Evolutionary conservation across 225 moss, liverwort and hornwort genomes (phyloP).

Genomic region (Thuidium tamariscinum): DNA sequence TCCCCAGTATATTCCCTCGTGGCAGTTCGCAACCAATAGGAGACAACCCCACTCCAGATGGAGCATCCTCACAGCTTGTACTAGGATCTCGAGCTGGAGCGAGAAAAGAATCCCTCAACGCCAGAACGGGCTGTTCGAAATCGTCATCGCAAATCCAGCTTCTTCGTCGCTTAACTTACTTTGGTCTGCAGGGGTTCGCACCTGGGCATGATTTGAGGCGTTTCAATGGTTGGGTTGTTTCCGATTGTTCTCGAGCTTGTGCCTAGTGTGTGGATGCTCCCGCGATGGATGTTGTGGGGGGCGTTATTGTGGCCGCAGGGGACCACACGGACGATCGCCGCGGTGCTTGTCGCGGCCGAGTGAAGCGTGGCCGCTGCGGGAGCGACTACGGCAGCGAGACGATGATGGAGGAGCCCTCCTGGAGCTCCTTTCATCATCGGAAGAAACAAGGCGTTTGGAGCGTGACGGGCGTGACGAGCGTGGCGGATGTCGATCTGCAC

Average conservation of each 20-base stretch:
- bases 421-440: background rate
- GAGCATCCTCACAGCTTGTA: background rate
- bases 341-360: background rate
- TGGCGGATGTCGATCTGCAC: background rate
- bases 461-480: background rate
- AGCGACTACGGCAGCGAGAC: background rate
- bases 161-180: background rate
- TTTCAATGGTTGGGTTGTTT: background rate
- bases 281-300: conserved; percentile 45
- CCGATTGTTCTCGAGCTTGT: background rate
- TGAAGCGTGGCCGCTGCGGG: background rate
- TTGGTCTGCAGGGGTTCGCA: background rate
- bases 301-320: conserved; percentile 42
- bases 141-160: background rate
- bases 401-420: background rate
- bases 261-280: background rate
- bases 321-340: background rate
- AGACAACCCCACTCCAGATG: background rate
- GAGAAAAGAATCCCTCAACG: background rate
- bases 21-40: background rate
- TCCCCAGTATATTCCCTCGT: background rate
- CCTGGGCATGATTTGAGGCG: background rate
- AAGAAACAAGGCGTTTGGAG: background rate
- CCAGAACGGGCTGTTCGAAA: background rate
- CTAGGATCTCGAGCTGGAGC: background rate